These are phyloP conservation scores for Pseudomassariella vexata DNA, from an alignment of 2,329 filamentous ascomycete genomes.

Conservation along the genomic window DNA sequence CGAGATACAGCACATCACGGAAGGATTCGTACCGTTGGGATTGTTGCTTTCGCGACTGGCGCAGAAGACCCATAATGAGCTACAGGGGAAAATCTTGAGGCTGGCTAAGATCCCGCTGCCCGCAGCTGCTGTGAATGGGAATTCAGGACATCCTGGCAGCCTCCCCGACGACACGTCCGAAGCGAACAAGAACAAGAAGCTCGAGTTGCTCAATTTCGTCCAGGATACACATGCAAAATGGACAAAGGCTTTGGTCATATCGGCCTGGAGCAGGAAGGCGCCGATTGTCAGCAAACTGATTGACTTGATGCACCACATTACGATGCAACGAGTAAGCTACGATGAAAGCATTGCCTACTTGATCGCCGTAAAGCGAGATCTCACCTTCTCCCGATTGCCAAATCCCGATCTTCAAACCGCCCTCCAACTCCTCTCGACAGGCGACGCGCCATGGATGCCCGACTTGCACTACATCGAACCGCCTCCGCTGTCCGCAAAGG, in stretches of 20 bases:
- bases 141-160: slow-evolving; percentile 30
- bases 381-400: slow-evolving; percentile 69
- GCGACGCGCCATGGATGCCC: slow-evolving; percentile 71
- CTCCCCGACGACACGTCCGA: slow-evolving; percentile 49
- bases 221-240: slow-evolving; percentile 79
- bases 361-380: slow-evolving; percentile 66
- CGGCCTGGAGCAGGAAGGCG: slow-evolving; percentile 80
- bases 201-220: slow-evolving; percentile 67
- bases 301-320: slow-evolving; percentile 74
- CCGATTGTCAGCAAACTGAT: slow-evolving; percentile 80
- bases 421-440: slow-evolving; percentile 74
- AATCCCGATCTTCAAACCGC: slow-evolving; percentile 91
- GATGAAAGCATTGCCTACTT: slow-evolving; percentile 55
- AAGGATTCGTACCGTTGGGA: slow-evolving; percentile 71
- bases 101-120: slow-evolving; percentile 64
- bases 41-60: slow-evolving; percentile 71
- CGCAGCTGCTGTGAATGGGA: slow-evolving; percentile 46
- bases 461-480: slow-evolving; percentile 77
- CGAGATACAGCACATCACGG: slow-evolving; percentile 65
- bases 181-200: slow-evolving; percentile 72
- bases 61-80: slow-evolving; percentile 75
- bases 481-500: slow-evolving; percentile 62
- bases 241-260: slow-evolving; percentile 86
- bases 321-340: slow-evolving; percentile 56
- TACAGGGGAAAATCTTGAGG: slow-evolving; percentile 64